Evolutionary conservation across 2,329 filamentous ascomycete species (phyloP).

Genomic region (Cladosporium sp.): DNA sequence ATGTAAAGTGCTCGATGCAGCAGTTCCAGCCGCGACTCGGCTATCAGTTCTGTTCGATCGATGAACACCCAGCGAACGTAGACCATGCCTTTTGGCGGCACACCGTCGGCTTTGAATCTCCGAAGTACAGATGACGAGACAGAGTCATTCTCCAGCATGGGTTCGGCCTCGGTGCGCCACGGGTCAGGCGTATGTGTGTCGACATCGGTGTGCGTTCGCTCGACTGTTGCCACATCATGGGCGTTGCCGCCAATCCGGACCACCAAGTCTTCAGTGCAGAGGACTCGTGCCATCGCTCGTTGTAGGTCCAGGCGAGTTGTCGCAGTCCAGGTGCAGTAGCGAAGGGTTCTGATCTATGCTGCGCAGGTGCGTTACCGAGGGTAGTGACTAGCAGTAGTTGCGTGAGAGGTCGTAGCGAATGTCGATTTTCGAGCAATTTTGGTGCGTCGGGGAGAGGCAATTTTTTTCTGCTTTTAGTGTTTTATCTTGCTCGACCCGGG

Average conservation of each 20-base stretch:
- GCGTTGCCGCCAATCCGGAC: constrained; percentile 23
- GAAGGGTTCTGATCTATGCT: not conserved
- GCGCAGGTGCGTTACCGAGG: not conserved
- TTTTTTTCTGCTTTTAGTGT: not conserved
- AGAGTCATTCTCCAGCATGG: constrained; percentile 37
- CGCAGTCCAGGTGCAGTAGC: not conserved
- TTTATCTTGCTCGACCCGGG: not conserved
- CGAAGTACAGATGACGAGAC: constrained; percentile 39
- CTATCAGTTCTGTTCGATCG: constrained; percentile 43
- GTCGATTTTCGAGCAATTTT: not conserved
- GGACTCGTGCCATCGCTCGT: not conserved
- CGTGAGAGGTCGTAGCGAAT: not conserved
- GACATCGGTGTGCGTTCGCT: constrained; percentile 45
- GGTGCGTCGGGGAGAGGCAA: not conserved
- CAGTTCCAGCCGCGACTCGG: constrained; percentile 47
- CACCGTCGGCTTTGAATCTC: constrained; percentile 44
- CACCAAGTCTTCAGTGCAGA: constrained; percentile 32
- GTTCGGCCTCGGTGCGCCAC: constrained; percentile 30
- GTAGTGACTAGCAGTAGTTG: not conserved
- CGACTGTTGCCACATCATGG: constrained; percentile 44
- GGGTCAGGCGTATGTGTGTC: constrained; percentile 49
- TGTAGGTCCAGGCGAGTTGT: no score
- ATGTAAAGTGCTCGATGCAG: constrained; percentile 56
- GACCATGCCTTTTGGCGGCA: constrained; percentile 54
- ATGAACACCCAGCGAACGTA: constrained; percentile 52